Conservation (phyloP, 2,329 filamentous ascomycete species). For the Stromatinia cepivora region DNA sequence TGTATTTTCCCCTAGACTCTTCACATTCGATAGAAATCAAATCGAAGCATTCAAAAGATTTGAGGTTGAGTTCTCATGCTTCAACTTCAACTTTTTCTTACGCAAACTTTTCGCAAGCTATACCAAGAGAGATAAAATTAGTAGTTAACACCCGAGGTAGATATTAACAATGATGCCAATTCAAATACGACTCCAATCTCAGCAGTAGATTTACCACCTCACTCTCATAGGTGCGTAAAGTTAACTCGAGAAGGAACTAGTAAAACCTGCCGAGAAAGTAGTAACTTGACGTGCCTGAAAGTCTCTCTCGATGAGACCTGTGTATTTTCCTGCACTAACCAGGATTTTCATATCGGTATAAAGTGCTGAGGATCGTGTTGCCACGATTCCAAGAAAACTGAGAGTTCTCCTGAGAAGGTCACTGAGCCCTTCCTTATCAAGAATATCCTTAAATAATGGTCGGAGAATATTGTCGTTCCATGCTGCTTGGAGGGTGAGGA, state of each 20-base stretch:
- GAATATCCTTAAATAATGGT: constrained; percentile 55
- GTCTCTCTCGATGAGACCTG: constrained; percentile 27
- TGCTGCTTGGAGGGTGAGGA: constrained; percentile 83
- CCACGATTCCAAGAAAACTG: constrained; percentile 67
- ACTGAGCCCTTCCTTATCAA: constrained; percentile 57
- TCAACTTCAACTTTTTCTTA: neutral
- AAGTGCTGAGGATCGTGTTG: constrained; percentile 74
- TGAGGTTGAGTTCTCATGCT: constrained; percentile 9
- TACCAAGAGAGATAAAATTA: constrained; percentile 9
- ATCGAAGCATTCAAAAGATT: neutral
- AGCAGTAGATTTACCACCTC: constrained; percentile 10
- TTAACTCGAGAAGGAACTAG: constrained; percentile 15
- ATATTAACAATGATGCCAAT: neutral
- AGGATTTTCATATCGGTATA: constrained; percentile 74
- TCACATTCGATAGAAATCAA: neutral
- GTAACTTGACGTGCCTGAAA: constrained; percentile 23
- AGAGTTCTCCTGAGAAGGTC: constrained; percentile 73
- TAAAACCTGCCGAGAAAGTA: constrained; percentile 20
- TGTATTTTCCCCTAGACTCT: neutral
- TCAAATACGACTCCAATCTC: constrained; percentile 6
- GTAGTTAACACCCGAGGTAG: constrained; percentile 14
- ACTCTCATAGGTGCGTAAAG: neutral
- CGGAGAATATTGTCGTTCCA: constrained; percentile 66
- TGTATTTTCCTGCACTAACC: constrained; percentile 39
- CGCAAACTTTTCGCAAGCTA: constrained; percentile 9